A percentile compares a stretch with the other conserved stretches of the same genome.
Evolutionary conservation across 768 basidiomycete genomes (phyloP).

Genomic region (Trametes sanguinea): DNA sequence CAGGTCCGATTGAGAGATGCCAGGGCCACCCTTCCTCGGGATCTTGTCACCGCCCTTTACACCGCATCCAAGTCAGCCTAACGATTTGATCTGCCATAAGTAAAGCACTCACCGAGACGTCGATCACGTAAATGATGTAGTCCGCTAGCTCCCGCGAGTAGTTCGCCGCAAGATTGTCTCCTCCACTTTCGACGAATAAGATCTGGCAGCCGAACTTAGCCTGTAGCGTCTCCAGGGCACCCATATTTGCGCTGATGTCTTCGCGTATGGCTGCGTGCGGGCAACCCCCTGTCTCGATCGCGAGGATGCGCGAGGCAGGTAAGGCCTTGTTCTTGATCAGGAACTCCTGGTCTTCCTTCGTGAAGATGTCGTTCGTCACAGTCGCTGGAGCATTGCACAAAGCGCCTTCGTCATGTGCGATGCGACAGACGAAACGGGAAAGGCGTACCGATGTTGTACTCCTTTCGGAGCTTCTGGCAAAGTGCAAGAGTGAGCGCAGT

Average conservation of each 20-base stretch:
- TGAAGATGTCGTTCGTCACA: constrained; percentile 99
- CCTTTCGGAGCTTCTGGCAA: constrained; percentile 75
- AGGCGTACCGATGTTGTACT: constrained; percentile 88
- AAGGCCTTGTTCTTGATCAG: constrained; percentile 91
- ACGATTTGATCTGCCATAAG: background rate
- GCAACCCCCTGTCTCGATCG: constrained; percentile 98
- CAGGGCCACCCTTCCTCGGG: constrained; percentile 96
- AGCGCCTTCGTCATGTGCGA: constrained; percentile 1
- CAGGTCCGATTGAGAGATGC: constrained; percentile 94
- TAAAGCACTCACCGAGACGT: constrained; percentile 64
- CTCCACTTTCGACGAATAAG: constrained; percentile 94
- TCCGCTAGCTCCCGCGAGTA: constrained; percentile 96
- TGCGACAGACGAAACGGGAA: background rate
- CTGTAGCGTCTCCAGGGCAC: constrained; percentile 92
- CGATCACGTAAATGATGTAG: constrained; percentile 94
- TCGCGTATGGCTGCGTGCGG: constrained; percentile 98
- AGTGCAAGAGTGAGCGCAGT: constrained; percentile 91
- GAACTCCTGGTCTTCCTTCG: constrained; percentile 96
- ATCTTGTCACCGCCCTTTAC: constrained; percentile 94
- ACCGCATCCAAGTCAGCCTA: background rate
- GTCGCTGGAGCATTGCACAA: constrained; percentile 55
- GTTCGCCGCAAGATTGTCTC: constrained; percentile 96
- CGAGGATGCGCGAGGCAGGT: constrained; percentile 80
- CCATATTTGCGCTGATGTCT: constrained; percentile 97
- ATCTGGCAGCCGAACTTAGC: constrained; percentile 88